These are phyloP conservation scores for Auricularia sp. DNA, from an alignment of 768 basidiomycete genomes.

Conservation along the genomic window DNA sequence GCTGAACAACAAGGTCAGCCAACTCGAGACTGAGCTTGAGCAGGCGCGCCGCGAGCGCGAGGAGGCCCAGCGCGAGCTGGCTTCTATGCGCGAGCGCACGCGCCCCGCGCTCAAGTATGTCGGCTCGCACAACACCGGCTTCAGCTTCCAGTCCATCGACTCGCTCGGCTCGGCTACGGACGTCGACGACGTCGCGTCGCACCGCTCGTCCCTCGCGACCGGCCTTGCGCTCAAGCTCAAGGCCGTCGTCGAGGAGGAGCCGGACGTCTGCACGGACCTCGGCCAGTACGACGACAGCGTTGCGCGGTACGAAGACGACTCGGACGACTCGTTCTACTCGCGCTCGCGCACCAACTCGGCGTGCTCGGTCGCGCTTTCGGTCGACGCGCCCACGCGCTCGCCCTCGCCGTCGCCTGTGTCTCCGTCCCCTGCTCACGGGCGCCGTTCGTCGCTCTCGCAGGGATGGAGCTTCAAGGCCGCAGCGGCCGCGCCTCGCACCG, in stretches of 20 bases:
- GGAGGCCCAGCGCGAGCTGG: slow-evolving; percentile 46
- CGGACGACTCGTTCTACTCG: slow-evolving; percentile 30
- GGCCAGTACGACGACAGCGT: slow-evolving; percentile 28
- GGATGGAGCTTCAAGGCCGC: slow-evolving; percentile 49
- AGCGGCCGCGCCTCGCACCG: slow-evolving; percentile 12
- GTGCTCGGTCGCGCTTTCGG: slow-evolving; percentile 19
- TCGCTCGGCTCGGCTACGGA: slow-evolving; percentile 57
- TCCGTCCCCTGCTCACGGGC: slow-evolving; percentile 18
- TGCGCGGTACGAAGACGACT: slow-evolving; percentile 20
- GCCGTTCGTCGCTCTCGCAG: slow-evolving; percentile 43
- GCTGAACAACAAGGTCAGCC: background rate
- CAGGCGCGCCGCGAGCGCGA: slow-evolving; percentile 32
- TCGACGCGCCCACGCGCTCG: slow-evolving; percentile 18
- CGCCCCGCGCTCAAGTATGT: slow-evolving; percentile 14
- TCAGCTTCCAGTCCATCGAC: slow-evolving; percentile 50
- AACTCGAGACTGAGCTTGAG: slow-evolving; percentile 20
- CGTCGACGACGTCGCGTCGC: slow-evolving; percentile 41
- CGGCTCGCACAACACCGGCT: slow-evolving; percentile 22
- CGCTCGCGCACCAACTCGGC: slow-evolving; percentile 12
- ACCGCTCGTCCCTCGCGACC: slow-evolving; percentile 19
- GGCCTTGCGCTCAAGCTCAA: slow-evolving; percentile 5
- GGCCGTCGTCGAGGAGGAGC: slow-evolving; percentile 5
- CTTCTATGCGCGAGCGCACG: slow-evolving; percentile 11
- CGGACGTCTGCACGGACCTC: background rate
- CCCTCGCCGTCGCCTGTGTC: slow-evolving; percentile 13